Percentiles rank a stretch among this genome's conserved stretches.
phyloP scores from a whole-genome alignment of 1,139 yeast genomes.

The Saccharomyces pastorianus region DNA sequence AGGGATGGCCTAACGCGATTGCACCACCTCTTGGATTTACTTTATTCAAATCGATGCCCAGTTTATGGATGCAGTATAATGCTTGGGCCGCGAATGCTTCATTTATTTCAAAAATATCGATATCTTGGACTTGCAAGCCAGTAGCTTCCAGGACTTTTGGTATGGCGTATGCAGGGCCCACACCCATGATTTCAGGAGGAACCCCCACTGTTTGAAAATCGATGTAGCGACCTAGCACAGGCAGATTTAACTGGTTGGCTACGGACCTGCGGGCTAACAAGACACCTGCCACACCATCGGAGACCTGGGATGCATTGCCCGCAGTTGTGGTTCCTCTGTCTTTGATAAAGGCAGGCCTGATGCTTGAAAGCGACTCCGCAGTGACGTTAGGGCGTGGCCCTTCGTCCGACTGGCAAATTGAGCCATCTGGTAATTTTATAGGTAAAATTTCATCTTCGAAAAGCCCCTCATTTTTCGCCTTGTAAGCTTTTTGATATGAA shows the following conservation, averaged over 20 bases:
- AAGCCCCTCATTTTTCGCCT: conserved; percentile 59
- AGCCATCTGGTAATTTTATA: conserved; percentile 36
- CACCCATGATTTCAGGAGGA: conserved; percentile 95
- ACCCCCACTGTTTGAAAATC: conserved; percentile 77
- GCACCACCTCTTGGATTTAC: conserved; percentile 95
- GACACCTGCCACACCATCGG: conserved; percentile 93
- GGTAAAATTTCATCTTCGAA: conserved; percentile 86
- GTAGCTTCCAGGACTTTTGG: conserved; percentile 66
- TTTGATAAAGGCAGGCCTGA: conserved; percentile 80
- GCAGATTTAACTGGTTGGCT: conserved; percentile 66
- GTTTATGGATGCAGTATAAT: conserved; percentile 58
- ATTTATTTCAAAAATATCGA: conserved; percentile 76
- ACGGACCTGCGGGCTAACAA: conserved; percentile 79
- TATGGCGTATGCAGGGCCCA: conserved; percentile 92
- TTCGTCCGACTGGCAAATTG: conserved; percentile 63
- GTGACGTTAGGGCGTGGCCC: conserved; percentile 90
- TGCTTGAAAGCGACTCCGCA: conserved; percentile 59
- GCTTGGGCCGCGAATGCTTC: conserved; percentile 97
- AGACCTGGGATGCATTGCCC: conserved; percentile 91
- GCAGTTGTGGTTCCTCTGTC: conserved; percentile 82
- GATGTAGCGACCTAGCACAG: conserved; percentile 66
- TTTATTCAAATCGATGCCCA: conserved; percentile 59
- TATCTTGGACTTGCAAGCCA: conserved; percentile 56
- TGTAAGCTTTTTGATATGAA: conserved; percentile 79
- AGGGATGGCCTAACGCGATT: conserved; percentile 91